Conservation (phyloP, 2,329 filamentous ascomycete species). For the Grosmannia clavigera region DNA sequence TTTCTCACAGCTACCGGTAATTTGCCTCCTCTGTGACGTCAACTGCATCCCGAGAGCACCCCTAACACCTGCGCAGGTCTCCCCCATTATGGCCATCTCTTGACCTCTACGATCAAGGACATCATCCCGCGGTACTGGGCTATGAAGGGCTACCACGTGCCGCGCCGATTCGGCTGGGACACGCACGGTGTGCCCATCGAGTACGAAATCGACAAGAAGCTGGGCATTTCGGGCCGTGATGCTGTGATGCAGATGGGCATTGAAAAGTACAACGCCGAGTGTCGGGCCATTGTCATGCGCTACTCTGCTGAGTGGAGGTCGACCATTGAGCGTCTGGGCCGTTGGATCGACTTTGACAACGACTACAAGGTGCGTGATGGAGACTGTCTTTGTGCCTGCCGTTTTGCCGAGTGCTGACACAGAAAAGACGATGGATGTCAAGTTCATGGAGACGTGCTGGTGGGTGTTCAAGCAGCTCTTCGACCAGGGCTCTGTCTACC, state of each 20-base stretch:
- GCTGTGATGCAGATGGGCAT: constrained; percentile 80
- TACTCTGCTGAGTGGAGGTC: constrained; percentile 77
- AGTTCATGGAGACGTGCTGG: constrained; percentile 93
- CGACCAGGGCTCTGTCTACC: constrained; percentile 81
- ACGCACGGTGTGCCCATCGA: constrained; percentile 90
- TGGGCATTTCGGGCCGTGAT: constrained; percentile 72
- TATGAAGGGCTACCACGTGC: constrained; percentile 62
- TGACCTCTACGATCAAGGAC: constrained; percentile 93
- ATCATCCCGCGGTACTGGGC: constrained; percentile 95
- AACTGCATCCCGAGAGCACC: not conserved
- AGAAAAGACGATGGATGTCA: constrained; percentile 72
- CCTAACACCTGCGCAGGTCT: constrained; percentile 14
- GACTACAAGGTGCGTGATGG: constrained; percentile 65
- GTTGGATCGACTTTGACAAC: constrained; percentile 97
- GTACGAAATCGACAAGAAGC: constrained; percentile 94
- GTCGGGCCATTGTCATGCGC: constrained; percentile 84
- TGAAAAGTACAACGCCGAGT: constrained; percentile 84
- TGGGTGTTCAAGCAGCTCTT: constrained; percentile 94
- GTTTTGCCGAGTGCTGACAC: constrained; percentile 18
- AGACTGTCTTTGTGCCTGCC: not conserved
- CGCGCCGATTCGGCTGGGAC: constrained; percentile 90
- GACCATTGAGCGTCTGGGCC: constrained; percentile 77
- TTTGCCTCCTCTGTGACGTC: not conserved
- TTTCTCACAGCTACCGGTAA: constrained; percentile 2
- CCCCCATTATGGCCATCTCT: constrained; percentile 55